A percentile compares a stretch with the other conserved stretches of the same genome.
These are phyloP conservation scores for Ceratocystiopsis minuta DNA, from an alignment of 2,329 filamentous ascomycete species.

Conservation along the genomic window DNA sequence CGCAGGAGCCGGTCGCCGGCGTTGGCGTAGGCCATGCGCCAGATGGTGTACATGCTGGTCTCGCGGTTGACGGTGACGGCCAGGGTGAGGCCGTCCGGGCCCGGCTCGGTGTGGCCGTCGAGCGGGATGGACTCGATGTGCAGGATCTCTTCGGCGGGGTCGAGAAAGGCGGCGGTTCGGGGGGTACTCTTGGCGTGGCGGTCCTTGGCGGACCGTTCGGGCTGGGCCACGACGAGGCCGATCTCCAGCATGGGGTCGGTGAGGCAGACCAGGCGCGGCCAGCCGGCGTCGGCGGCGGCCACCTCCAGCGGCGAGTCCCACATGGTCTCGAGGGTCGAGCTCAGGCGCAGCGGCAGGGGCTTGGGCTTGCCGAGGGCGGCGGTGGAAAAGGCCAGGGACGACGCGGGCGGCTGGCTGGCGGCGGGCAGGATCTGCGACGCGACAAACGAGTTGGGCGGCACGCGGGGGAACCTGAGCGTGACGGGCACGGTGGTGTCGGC, in stretches of 20 bases:
- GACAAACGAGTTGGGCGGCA: constrained; percentile 70
- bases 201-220: constrained; percentile 22
- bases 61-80: constrained; percentile 68
- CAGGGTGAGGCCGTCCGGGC: constrained; percentile 47
- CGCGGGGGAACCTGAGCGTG: constrained; percentile 38
- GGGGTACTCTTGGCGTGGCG: constrained; percentile 20
- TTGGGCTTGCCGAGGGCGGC: constrained; percentile 38
- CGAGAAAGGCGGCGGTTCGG: constrained; percentile 33
- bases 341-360: constrained; percentile 32
- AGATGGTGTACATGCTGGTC: constrained; percentile 62
- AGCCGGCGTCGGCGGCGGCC: constrained; percentile 36
- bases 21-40: constrained; percentile 63
- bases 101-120: neutral
- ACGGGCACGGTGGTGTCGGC: constrained; percentile 30
- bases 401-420: neutral
- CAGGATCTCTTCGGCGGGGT: constrained; percentile 63
- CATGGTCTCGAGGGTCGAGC: constrained; percentile 36
- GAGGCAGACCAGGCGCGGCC: constrained; percentile 64
- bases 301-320: constrained; percentile 37
- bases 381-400: constrained; percentile 35
- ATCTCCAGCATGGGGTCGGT: constrained; percentile 75
- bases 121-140: constrained; percentile 48
- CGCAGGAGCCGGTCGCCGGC: constrained; percentile 40
- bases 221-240: constrained; percentile 55
- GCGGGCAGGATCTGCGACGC: constrained; percentile 43